A percentile compares a stretch with the other conserved stretches of the same genome.
Conservation (phyloP, 306 rosid species). For the Corylus heterophylla region DNA sequence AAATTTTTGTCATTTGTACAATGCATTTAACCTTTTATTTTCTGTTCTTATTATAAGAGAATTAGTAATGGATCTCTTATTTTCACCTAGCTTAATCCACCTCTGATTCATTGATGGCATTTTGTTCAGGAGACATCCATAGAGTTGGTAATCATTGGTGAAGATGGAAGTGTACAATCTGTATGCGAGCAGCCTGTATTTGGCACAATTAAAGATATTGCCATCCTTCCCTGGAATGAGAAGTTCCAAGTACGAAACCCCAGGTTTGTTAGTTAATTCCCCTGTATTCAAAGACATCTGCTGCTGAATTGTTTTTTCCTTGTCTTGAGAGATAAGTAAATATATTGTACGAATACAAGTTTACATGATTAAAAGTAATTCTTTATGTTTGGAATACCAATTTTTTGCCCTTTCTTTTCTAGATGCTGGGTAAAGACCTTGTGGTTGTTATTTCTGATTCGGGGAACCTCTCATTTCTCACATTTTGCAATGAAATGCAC, state of each 20-base stretch:
- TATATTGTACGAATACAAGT: constrained; percentile 10
- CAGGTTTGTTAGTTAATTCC: constrained; percentile 47
- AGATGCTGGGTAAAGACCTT: constrained; percentile 84
- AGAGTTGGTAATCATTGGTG: constrained; percentile 75
- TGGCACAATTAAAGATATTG: constrained; percentile 85
- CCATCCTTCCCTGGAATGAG: constrained; percentile 82
- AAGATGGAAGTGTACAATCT: constrained; percentile 81
- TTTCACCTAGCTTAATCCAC: background rate
- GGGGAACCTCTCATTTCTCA: constrained; percentile 87
- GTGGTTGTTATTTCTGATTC: constrained; percentile 89
- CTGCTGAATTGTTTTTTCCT: background rate
- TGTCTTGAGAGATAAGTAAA: background rate
- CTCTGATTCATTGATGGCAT: constrained; percentile 15
- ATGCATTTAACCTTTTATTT: background rate
- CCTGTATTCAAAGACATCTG: background rate
- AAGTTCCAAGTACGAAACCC: constrained; percentile 46
- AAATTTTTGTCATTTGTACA: background rate
- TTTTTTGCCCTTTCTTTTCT: constrained; percentile 22
- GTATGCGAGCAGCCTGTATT: constrained; percentile 91
- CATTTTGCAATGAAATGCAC: constrained; percentile 94
- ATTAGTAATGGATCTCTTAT: background rate
- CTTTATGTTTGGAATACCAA: constrained; percentile 15
- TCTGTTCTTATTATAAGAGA: background rate
- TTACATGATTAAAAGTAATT: constrained; percentile 6
- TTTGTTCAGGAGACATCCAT: constrained; percentile 79